These are phyloP conservation scores for Ophiostoma sp. DNA, from an alignment of 2,329 filamentous ascomycete genomes.

Conservation along the genomic window DNA sequence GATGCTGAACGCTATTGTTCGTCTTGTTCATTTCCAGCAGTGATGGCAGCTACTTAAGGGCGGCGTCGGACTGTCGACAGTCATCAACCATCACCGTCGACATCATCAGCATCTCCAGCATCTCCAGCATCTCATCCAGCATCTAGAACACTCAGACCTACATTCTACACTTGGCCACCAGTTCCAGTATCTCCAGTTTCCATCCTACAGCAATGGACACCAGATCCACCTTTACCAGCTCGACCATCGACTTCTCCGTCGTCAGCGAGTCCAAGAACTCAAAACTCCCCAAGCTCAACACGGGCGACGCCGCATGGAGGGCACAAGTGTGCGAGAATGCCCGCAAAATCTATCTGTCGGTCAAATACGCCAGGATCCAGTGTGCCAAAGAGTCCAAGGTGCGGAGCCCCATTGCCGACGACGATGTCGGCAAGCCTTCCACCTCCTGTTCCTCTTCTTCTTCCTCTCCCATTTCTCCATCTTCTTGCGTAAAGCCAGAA, in stretches of 20 bases:
- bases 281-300: neutral
- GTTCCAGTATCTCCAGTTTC: too few relatives aligned
- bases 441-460: neutral
- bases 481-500: neutral
- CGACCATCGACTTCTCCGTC: conserved; percentile 6
- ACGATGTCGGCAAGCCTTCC: neutral
- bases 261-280: neutral
- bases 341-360: conserved; percentile 16
- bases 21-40: neutral
- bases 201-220: neutral
- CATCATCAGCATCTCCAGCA: neutral
- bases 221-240: neutral
- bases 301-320: conserved; percentile 10
- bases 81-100: neutral
- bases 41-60: neutral
- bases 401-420: neutral
- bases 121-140: neutral
- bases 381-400: neutral
- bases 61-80: neutral
- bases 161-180: too few relatives aligned
- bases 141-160: neutral
- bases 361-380: neutral
- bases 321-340: neutral
- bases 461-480: neutral
- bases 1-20: neutral